phyloP scores from a whole-genome alignment of 2,329 filamentous ascomycete species.

The Hawksworthiomyces lignivorus region DNA sequence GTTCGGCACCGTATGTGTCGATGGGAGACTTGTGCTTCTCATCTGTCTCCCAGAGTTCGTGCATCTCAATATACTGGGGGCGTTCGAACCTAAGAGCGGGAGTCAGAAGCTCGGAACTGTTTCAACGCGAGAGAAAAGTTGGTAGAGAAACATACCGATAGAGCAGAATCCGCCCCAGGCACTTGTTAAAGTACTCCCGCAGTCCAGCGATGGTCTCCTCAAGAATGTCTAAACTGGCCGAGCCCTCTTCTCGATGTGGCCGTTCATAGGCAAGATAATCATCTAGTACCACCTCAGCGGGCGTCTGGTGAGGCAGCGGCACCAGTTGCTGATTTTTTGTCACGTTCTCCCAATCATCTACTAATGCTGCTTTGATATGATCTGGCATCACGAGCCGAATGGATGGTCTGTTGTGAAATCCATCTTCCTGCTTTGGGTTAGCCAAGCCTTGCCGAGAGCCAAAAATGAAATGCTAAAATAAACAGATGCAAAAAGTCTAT shows the following conservation, averaged over 20 bases:
- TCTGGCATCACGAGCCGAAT: constrained; percentile 84
- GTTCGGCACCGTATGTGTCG: constrained; percentile 89
- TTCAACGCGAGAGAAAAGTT: neutral
- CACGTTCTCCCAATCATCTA: constrained; percentile 98
- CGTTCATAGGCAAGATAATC: constrained; percentile 70
- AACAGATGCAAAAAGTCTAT: no score
- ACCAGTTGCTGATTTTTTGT: constrained; percentile 92
- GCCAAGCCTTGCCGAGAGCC: no score
- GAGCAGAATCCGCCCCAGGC: constrained; percentile 77
- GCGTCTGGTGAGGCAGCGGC: constrained; percentile 67
- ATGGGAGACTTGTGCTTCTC: constrained; percentile 58
- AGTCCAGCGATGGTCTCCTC: constrained; percentile 83
- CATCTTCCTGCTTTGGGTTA: constrained; percentile 62
- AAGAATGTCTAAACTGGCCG: constrained; percentile 73
- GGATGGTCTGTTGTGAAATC: constrained; percentile 74
- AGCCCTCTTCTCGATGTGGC: constrained; percentile 55
- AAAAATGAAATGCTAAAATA: no score
- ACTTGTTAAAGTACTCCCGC: constrained; percentile 90
- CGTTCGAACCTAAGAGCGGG: constrained; percentile 67
- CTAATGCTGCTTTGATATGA: constrained; percentile 80
- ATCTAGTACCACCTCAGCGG: constrained; percentile 70
- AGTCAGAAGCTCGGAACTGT: neutral
- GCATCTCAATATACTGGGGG: constrained; percentile 73
- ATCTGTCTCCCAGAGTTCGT: constrained; percentile 55
- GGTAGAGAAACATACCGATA: constrained; percentile 50